Evolutionary conservation across 768 basidiomycete genomes (phyloP), one percentile per base, ranked within the genome.

Genomic region (Trametopsis cervina): DNA sequence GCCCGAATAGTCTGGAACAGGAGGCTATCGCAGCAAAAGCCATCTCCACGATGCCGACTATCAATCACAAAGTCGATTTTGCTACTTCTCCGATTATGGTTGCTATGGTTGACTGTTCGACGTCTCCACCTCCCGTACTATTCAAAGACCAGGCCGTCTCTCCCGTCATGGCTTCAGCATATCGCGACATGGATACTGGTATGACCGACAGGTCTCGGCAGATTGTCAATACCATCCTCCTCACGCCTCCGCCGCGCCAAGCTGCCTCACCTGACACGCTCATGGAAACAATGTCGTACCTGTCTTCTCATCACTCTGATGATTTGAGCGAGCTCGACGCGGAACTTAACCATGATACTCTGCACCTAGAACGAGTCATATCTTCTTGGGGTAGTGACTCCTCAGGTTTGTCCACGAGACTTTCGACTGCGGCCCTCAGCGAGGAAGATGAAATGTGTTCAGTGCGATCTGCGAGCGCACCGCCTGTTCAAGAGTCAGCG

Each of bases 271-370:
- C 44, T 20, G 50, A 46, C 25, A 26, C 26, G 18, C 25, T 40
- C 22, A 29, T 36, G 9, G 42, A 41, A n/a, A n/a, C n/a, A n/a
- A n/a, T n/a, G 33, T 51, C 50, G 2, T 45, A 29, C 36, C 27
- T 51, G 17, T 51, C 50, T 7, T 51, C 50, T 1, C 50, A 51
- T 25, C 37, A 46, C 37, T 51, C 50, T n/a, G 50, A 51, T 40
- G 50, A 51, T 2, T 25, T 40, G 11, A 25, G 20, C 17, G 44
- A 46, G 24, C 26, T 18, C 18, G n/a, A 42, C 4, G 29, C 11
- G 20, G 42, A 21, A 15, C 40, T n/a, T 40, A 4, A 7, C 15
- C 4, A 11, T 15, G 18, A 22, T n/a, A 15, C 4, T 3, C 37
- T 40, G 1, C 24, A 20, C 3, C 26, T 51, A 7, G 39, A 46